Evolutionary conservation across 305 asterid species (phyloP).

Genomic region (Euphrasia arctica): DNA sequence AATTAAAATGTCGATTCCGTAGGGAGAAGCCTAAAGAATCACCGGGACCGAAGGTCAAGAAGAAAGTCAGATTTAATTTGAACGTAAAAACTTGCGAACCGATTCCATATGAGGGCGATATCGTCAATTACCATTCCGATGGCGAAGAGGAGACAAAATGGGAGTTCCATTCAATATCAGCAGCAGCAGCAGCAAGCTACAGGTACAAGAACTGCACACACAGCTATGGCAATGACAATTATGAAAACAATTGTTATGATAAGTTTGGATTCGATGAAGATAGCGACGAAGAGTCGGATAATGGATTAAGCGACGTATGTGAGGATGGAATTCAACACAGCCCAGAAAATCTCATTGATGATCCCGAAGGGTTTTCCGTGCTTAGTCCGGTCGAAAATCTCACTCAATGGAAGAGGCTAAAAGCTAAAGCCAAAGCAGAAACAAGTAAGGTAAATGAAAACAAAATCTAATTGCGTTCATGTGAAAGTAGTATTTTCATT

Average conservation of each 20-base stretch:
- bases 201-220: slow-evolving; percentile 36
- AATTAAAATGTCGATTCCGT: not conserved
- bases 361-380: slow-evolving; percentile 30
- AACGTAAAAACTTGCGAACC: slow-evolving; percentile 65
- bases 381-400: slow-evolving; percentile 70
- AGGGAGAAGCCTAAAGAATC: slow-evolving; percentile 30
- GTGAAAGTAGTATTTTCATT: no score
- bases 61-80: slow-evolving; percentile 38
- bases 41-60: slow-evolving; percentile 22
- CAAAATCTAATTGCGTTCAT: no score
- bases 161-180: slow-evolving; percentile 24
- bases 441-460: slow-evolving; percentile 17
- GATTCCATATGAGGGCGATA: slow-evolving; percentile 28
- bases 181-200: slow-evolving; percentile 29
- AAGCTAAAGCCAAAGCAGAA: slow-evolving; percentile 34
- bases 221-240: slow-evolving; percentile 25
- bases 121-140: slow-evolving; percentile 21
- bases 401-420: slow-evolving; percentile 64
- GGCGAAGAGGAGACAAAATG: slow-evolving; percentile 28
- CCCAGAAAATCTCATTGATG: no score
- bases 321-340: no score
- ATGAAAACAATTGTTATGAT: slow-evolving; percentile 10
- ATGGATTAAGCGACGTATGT: slow-evolving; percentile 3
- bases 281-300: slow-evolving; percentile 13
- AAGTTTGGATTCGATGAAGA: slow-evolving; percentile 5